Evolutionary conservation across 805 yeast species (phyloP).

Genomic region (Kuraishia hungarica): DNA sequence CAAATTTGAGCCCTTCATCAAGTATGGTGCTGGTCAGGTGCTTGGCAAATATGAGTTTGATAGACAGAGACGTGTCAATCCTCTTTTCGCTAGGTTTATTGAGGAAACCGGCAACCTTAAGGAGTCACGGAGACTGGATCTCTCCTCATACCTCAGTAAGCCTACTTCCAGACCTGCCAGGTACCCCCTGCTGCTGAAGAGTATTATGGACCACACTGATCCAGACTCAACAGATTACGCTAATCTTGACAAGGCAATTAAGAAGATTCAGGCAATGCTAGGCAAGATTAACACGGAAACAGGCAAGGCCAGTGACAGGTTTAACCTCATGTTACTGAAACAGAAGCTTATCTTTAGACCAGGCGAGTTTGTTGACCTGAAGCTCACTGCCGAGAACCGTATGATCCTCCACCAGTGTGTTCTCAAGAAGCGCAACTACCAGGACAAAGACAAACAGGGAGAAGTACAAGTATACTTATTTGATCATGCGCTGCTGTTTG

Average conservation of each 20-base stretch:
- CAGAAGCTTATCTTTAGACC: conserved; percentile 76
- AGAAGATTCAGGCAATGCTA: conserved; percentile 65
- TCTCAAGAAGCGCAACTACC: conserved; percentile 58
- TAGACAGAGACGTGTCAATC: conserved; percentile 83
- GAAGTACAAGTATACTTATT: conserved; percentile 80
- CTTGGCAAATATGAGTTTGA: conserved; percentile 95
- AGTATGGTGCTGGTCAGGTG: conserved; percentile 90
- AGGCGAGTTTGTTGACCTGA: conserved; percentile 81
- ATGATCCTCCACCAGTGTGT: conserved; percentile 73
- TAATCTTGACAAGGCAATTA: conserved; percentile 64
- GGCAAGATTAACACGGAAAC: conserved; percentile 76
- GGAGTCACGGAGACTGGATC: conserved; percentile 82
- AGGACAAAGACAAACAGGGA: conserved; percentile 64
- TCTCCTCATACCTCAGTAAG: conserved; percentile 86
- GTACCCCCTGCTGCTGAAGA: conserved; percentile 76
- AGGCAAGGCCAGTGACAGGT: conserved; percentile 90
- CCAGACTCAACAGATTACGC: conserved; percentile 68
- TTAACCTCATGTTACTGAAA: conserved; percentile 78
- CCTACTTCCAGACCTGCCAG: conserved; percentile 96
- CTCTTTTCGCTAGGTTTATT: conserved; percentile 86
- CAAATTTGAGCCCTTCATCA: conserved; percentile 83
- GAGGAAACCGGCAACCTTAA: conserved; percentile 83
- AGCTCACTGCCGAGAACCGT: conserved; percentile 73
- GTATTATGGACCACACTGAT: conserved; percentile 74
- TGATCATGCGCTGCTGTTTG: conserved; percentile 82